Conservation (phyloP, 2,329 filamentous ascomycete species). For the Volutella citrinella region DNA sequence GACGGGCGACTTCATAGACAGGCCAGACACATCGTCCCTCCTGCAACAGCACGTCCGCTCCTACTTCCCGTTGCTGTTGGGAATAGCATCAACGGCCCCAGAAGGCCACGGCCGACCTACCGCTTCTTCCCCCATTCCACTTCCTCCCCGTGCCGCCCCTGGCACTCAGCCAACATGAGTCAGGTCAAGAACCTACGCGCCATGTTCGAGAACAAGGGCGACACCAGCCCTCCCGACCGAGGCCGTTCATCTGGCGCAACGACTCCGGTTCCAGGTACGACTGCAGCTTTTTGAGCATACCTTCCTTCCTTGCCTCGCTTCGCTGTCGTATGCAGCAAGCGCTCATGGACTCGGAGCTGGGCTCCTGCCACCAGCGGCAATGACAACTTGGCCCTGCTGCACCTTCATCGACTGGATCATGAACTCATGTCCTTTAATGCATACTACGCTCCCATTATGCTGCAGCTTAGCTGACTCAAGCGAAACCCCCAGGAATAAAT, state of each 20-base stretch:
- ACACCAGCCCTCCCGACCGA: conserved; percentile 63
- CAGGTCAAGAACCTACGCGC: conserved; percentile 73
- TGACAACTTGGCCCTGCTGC: no score
- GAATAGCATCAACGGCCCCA: no score
- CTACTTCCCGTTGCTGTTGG: no score
- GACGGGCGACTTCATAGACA: no score
- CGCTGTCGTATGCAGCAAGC: conserved; percentile 1
- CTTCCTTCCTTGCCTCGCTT: neutral
- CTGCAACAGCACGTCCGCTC: no score
- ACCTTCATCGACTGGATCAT: no score
- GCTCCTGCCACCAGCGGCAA: no score
- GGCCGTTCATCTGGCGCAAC: conserved; percentile 62
- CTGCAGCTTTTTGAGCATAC: neutral
- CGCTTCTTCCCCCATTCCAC: conserved; percentile 23
- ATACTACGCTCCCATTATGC: no score
- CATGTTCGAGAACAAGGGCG: conserved; percentile 75
- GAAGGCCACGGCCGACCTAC: conserved; percentile 17
- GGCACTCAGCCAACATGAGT: conserved; percentile 50
- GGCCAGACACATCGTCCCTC: no score
- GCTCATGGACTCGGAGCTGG: no score
- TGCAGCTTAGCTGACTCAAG: no score
- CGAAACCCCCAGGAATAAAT: conserved; percentile 29
- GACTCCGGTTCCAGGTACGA: conserved; percentile 31
- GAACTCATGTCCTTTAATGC: no score
- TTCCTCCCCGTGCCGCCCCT: conserved; percentile 8